Conservation (phyloP, 2,329 filamentous ascomycete genomes). For the Venturia oleaginea region DNA sequence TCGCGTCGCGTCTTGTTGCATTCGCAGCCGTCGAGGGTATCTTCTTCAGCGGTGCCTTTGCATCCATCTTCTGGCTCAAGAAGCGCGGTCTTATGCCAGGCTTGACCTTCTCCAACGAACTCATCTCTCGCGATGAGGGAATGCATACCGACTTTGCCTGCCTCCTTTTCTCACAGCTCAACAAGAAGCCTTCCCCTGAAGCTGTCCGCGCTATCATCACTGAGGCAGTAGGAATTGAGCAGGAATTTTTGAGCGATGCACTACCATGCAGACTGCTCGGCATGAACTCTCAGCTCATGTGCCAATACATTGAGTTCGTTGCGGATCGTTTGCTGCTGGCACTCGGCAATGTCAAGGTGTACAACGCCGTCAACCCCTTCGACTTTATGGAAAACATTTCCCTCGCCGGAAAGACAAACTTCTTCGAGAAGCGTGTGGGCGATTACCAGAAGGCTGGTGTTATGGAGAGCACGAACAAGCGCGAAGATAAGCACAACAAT, state of each 20-base stretch:
- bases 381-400: slow-evolving; percentile 99
- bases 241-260: slow-evolving; percentile 95
- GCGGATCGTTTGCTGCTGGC: slow-evolving; percentile 89
- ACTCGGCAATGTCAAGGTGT: slow-evolving; percentile 89
- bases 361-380: slow-evolving; percentile 90
- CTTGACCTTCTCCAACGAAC: slow-evolving; percentile 98
- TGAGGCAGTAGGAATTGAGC: slow-evolving; percentile 88
- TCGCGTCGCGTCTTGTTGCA: slow-evolving; percentile 88
- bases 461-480: slow-evolving; percentile 81
- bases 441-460: slow-evolving; percentile 99
- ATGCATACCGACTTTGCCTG: slow-evolving; percentile 99
- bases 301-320: slow-evolving; percentile 99
- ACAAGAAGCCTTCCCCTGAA: slow-evolving; percentile 77
- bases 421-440: slow-evolving; percentile 99
- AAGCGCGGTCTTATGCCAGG: slow-evolving; percentile 99
- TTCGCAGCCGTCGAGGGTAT: slow-evolving; percentile 98
- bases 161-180: slow-evolving; percentile 93
- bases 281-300: slow-evolving; percentile 97
- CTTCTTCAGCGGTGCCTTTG: slow-evolving; percentile 98
- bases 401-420: slow-evolving; percentile 98
- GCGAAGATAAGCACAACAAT: slow-evolving; percentile 41
- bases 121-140: slow-evolving; percentile 98
- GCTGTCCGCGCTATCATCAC: slow-evolving; percentile 80
- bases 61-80: slow-evolving; percentile 99
- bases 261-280: slow-evolving; percentile 87